Conservation (phyloP, 805 yeast genomes). For the Yamadazyma insecticola region DNA sequence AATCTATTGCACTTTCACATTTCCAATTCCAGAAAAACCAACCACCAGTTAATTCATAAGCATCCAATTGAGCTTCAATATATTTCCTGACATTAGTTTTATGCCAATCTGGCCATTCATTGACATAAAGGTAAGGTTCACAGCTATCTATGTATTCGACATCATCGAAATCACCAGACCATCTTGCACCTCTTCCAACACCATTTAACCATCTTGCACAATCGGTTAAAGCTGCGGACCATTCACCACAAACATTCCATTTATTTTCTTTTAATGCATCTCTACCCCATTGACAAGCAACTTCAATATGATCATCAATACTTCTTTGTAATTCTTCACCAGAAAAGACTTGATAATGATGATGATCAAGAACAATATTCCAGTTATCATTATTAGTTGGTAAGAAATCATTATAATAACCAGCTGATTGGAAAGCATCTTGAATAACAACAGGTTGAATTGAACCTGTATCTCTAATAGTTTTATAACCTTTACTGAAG, state of each 20-base stretch:
- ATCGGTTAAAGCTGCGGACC: constrained; percentile 90
- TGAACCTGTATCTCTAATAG: constrained; percentile 53
- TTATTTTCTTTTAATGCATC: constrained; percentile 47
- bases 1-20: constrained; percentile 76
- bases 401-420: constrained; percentile 62
- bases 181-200: constrained; percentile 77
- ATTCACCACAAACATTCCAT: constrained; percentile 82
- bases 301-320: constrained; percentile 56
- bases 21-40: constrained; percentile 96
- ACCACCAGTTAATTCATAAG: constrained; percentile 66
- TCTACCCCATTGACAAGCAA: constrained; percentile 29
- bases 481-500: constrained; percentile 58
- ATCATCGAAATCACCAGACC: constrained; percentile 53
- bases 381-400: constrained; percentile 32
- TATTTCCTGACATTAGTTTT: constrained; percentile 58
- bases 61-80: constrained; percentile 89
- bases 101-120: constrained; percentile 56
- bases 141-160: constrained; percentile 59
- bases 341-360: constrained; percentile 84
- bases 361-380: constrained; percentile 82
- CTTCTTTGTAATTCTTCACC: constrained; percentile 52
- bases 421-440: constrained; percentile 67
- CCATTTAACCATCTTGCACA: constrained; percentile 90
- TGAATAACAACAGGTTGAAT: constrained; percentile 63
- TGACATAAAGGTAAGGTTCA: constrained; percentile 22